These are phyloP conservation scores for Deinandra increscens DNA, from an alignment of 129 eudicot genomes.

Conservation along the genomic window DNA sequence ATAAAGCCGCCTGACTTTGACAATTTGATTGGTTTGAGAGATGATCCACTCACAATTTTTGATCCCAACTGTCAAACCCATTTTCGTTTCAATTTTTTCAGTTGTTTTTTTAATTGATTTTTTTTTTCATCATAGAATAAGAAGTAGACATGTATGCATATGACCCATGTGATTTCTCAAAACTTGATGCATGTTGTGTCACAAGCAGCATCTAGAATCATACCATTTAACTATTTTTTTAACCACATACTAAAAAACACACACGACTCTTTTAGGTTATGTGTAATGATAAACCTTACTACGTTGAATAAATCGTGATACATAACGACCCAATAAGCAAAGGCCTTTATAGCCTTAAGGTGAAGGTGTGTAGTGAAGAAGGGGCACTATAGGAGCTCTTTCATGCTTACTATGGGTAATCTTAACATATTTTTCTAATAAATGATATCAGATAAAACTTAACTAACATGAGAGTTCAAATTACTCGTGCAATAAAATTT, in stretches of 20 bases:
- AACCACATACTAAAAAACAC: too few relatives aligned
- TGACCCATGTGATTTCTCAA: neutral
- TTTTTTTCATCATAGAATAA: neutral
- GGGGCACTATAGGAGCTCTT: too few relatives aligned
- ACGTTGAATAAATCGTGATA: too few relatives aligned
- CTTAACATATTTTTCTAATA: too few relatives aligned
- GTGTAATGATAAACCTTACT: too few relatives aligned
- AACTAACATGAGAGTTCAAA: too few relatives aligned
- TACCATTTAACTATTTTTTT: neutral
- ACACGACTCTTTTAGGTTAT: too few relatives aligned
- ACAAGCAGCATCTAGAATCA: neutral
- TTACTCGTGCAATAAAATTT: neutral
- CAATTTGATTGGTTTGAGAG: slow-evolving; percentile 26
- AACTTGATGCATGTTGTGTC: neutral
- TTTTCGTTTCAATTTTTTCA: neutral
- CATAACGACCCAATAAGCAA: too few relatives aligned
- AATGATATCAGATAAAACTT: too few relatives aligned
- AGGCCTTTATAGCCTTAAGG: too few relatives aligned
- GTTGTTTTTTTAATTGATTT: neutral
- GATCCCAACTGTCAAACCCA: slow-evolving; percentile 24
- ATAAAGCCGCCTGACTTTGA: slow-evolving; percentile 25
- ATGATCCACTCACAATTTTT: slow-evolving; percentile 33
- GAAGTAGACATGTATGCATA: neutral
- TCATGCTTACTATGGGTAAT: too few relatives aligned
- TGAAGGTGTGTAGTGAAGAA: too few relatives aligned